Conservation (phyloP, 1,284 basidiomycete species). For the Marasmius tenuissimus region DNA sequence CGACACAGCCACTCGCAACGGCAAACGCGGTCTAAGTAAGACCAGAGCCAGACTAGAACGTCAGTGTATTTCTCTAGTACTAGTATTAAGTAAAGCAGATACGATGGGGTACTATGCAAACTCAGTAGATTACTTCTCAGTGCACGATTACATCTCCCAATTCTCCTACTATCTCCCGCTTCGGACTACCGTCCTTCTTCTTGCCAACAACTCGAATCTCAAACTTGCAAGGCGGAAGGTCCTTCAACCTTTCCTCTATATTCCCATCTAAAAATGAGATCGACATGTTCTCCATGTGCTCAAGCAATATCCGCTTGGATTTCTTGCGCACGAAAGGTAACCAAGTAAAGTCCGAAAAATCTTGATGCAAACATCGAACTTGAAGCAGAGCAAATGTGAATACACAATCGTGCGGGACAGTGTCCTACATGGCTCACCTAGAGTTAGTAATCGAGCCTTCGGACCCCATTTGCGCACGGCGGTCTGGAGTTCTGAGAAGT, state of each 20-base stretch:
- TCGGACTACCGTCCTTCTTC: conserved; percentile 9
- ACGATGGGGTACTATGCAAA: too few species aligned
- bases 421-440: conserved; percentile 34
- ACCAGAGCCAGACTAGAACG: too few species aligned
- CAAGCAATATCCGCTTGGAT: conserved; percentile 35
- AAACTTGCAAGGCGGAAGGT: conserved; percentile 39
- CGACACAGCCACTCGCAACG: too few species aligned
- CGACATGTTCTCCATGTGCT: conserved; percentile 43
- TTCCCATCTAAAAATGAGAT: conserved; percentile 48
- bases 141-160: conserved; percentile 9
- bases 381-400: conserved; percentile 5
- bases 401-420: neutral
- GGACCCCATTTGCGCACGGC: conserved; percentile 55
- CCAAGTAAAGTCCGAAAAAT: conserved; percentile 60
- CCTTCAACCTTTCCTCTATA: conserved; percentile 30
- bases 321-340: conserved; percentile 41
- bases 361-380: conserved; percentile 52
- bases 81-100: too few species aligned
- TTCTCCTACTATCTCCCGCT: conserved; percentile 7
- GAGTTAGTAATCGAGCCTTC: conserved; percentile 46
- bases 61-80: too few species aligned
- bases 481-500: conserved; percentile 58
- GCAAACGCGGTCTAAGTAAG: too few species aligned
- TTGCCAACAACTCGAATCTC: conserved; percentile 30
- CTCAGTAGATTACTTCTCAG: neutral